Base-by-base conservation (phyloP, 2,329 filamentous ascomycete species). In the Fusarium nygamai region DNA sequence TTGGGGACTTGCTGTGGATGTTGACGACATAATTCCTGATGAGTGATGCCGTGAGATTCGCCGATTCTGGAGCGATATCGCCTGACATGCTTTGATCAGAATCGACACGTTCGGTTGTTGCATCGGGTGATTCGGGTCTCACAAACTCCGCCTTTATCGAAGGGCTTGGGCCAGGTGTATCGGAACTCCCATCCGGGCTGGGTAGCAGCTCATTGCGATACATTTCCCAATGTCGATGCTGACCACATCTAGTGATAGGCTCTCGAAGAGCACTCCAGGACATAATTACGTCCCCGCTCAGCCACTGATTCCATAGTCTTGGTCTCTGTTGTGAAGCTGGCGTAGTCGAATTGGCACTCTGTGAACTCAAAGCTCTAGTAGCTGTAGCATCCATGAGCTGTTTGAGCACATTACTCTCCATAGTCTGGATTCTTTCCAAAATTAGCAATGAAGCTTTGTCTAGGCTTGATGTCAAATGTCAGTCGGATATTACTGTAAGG, bases 71-170 rank as follows among this genome's bases (percentile, higher is more conserved):
- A 47, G 27, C 10, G 6, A 6, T 10, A 22, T 47, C 12, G 8
- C 22, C 44, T 6, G 19, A 29, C 44, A 47, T 47, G 5, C 10
- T 8, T 14, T 29, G 44, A 8, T 29, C 44, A 14, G 4, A 10
- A 5, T 19, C 16, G 16, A 17, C 1, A 1, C 5, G 3, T 8
- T 9, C 34, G 7, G 34, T 17, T 17, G 34, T 17, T 36, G 16
- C 16, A 36, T 36, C 34, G 3, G 34, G 16, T 1, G 1, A 29
- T 29, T 29, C 29, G 31, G 43, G 6, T 8, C n/a, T 47, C 24
- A 14, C 12, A 10, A 29, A 47, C 8, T 47, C 44, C 3, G 27
- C 44, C 27, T 47, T 47, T 29, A 47, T 16, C 8, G 27, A 47
- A 20, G 44, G 44, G 19, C 44, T 47, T 22, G 19, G 44, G 2